A percentile compares a stretch with the other conserved stretches of the same genome.
phyloP scores from a whole-genome alignment of 371 early-diverging fungal species.

The Lichtheimia ornata region DNA sequence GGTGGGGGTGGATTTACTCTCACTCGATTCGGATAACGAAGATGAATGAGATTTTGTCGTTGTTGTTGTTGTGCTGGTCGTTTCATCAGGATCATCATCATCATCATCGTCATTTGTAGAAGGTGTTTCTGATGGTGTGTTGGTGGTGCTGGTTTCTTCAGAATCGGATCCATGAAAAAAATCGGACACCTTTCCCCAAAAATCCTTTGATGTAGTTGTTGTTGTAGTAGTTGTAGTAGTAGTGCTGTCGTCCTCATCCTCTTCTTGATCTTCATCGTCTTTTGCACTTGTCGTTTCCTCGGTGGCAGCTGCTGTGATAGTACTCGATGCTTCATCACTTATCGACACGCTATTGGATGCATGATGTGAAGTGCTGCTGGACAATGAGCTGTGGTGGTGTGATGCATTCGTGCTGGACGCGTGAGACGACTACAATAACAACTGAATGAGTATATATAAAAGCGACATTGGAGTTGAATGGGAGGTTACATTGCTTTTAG shows the following conservation, averaged over 20 bases:
- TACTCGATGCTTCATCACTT: neutral
- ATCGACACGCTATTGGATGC: no score
- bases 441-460: neutral
- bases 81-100: neutral
- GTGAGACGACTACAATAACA: conserved; percentile 3
- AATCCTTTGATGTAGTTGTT: conserved; percentile 9
- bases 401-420: conserved; percentile 1
- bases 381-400: conserved; percentile 4
- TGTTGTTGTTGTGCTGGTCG: neutral
- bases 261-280: neutral
- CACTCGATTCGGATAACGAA: no score
- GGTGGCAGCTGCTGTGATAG: conserved; percentile 6
- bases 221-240: neutral
- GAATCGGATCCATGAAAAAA: conserved; percentile 5
- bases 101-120: neutral
- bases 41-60: neutral
- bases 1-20: neutral
- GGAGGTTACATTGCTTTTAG: conserved; percentile 1
- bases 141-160: conserved; percentile 9
- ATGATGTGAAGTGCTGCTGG: neutral
- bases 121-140: neutral
- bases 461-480: neutral
- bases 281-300: conserved; percentile 4
- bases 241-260: neutral
- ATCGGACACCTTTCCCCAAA: conserved; percentile 14